Base-by-base conservation (phyloP, 2,329 filamentous ascomycete genomes). In the Malbranchea zuffiana region DNA sequence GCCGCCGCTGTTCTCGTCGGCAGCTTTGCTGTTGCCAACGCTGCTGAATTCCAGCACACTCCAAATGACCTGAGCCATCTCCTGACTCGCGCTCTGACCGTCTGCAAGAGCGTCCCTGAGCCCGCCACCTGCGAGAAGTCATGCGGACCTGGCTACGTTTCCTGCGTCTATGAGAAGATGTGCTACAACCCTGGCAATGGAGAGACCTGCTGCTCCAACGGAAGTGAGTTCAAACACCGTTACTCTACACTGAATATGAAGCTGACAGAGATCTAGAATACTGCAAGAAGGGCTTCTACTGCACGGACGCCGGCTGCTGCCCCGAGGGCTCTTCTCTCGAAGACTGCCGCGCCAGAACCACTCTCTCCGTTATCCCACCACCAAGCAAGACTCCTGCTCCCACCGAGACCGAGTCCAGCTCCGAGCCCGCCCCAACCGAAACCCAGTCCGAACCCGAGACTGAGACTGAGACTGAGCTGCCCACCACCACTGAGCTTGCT, bases 151-250 rank as follows among this genome's bases (percentile, higher is more conserved):
- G 40, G 20, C 2, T 42, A 38, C 34, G 32, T 31, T 17, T 23
- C 17, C 17, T 42, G 40, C 15, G 35, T 38, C 10, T 13, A 18
- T 13, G 12, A 38, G 3, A 20, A 37, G 20, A 36, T 37, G 29
- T 42, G 40, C 18, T 42, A 27, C 15, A 42, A 42, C 21, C 40
- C 40, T 6, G 11, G 11, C 4, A 28, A 19, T 18, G 40, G 40
- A 24, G 40, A 42, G 27, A 27, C 31, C 11, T 42, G 40, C 35
- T 42, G 40, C 24, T 23, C 20, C 21, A 35, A 42, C 19, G 40
- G 40, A 38, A 38, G 40, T 42, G 26, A 33, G 40, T 38, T 15
- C 10, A 11, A 3, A n/a, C 23, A 25, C 23, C 7, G 23, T n/a
- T n/a, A 25, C 23, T n/a, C 23, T 6, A 7, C 23, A 25, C n/a